Evolutionary conservation across 176 grass and related monocot genomes (phyloP).

Genomic region (Rhipidocladum racemiflorum): DNA sequence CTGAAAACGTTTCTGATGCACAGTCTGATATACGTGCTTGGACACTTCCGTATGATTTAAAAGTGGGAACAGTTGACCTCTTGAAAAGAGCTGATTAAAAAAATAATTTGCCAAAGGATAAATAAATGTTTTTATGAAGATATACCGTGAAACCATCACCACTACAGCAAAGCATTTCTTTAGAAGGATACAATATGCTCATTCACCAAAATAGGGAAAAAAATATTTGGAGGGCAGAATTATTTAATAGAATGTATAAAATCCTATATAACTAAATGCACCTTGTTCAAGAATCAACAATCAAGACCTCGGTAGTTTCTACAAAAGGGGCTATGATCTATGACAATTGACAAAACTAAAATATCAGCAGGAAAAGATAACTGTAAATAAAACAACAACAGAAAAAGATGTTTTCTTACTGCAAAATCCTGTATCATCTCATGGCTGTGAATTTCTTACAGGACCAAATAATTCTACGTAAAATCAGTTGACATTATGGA

Average conservation of each 20-base stretch:
- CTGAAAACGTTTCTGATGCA: slow-evolving; percentile 88
- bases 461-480: not conserved
- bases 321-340: not conserved
- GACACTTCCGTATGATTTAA: slow-evolving; percentile 77
- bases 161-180: slow-evolving; percentile 15
- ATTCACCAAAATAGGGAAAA: not conserved
- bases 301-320: not conserved
- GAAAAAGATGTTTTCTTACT: not conserved
- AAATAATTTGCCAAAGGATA: slow-evolving; percentile 26
- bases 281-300: not conserved
- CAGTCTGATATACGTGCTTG: slow-evolving; percentile 94
- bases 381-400: not conserved
- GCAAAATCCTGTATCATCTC: not conserved
- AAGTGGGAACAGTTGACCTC: slow-evolving; percentile 89
- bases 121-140: not conserved
- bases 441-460: not conserved
- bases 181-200: not conserved
- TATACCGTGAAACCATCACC: not conserved
- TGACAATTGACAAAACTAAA: not conserved
- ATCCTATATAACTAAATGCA: not conserved
- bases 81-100: slow-evolving; percentile 88
- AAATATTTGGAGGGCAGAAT: not conserved
- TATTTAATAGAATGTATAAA: not conserved
- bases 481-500: not conserved
- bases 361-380: not conserved